These are phyloP conservation scores for Penicillium occitanis DNA, from an alignment of 2,329 filamentous ascomycete genomes.

Conservation along the genomic window DNA sequence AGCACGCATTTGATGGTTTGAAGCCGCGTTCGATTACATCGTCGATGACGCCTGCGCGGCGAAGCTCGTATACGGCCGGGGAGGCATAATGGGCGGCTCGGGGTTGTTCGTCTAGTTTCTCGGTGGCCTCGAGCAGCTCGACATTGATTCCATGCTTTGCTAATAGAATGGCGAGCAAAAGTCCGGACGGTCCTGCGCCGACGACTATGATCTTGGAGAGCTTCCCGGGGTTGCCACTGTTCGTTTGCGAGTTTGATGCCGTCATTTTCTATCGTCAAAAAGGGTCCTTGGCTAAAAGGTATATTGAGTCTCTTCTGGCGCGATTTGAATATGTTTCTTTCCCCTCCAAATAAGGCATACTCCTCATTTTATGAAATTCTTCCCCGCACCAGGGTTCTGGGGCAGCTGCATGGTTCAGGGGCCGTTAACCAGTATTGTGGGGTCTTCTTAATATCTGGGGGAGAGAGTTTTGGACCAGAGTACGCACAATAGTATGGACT, in stretches of 20 bases:
- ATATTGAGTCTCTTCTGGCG: background rate
- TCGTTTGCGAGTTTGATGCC: background rate
- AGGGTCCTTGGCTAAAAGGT: background rate
- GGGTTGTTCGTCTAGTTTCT: slow-evolving; percentile 58
- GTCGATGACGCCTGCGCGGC: slow-evolving; percentile 60
- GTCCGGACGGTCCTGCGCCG: slow-evolving; percentile 35
- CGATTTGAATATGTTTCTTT: background rate
- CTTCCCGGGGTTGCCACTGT: background rate
- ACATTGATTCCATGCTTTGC: slow-evolving; percentile 35
- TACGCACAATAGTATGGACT: background rate
- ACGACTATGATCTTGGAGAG: slow-evolving; percentile 27
- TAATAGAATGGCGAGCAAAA: slow-evolving; percentile 33
- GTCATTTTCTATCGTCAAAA: background rate
- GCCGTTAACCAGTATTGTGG: background rate
- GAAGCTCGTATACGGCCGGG: slow-evolving; percentile 58
- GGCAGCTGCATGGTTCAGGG: background rate
- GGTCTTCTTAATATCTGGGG: background rate
- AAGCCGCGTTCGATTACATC: slow-evolving; percentile 48
- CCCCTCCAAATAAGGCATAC: background rate
- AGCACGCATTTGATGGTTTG: slow-evolving; percentile 44
- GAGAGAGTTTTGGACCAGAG: background rate
- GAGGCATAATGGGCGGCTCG: slow-evolving; percentile 63
- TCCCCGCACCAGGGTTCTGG: background rate
- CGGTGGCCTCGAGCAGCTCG: slow-evolving; percentile 53
- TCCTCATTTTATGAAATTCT: background rate